Percentiles rank a stretch among this genome's conserved stretches.
phyloP scores from a whole-genome alignment of 2,329 filamentous ascomycete genomes.

The Nectriaceae sp. region DNA sequence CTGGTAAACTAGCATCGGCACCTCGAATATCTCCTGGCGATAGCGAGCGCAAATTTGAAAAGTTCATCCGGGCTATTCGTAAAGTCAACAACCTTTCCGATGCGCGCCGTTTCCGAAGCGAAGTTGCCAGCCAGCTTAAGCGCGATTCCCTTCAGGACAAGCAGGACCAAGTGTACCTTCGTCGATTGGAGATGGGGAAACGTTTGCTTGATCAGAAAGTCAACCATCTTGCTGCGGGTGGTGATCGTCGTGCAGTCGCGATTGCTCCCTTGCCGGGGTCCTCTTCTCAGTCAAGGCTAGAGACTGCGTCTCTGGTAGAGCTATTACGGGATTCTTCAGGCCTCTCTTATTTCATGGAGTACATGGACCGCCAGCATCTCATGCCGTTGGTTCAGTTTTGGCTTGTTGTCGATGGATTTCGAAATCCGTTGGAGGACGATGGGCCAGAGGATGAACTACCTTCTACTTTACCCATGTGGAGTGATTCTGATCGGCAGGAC shows the following conservation, averaged over 20 bases:
- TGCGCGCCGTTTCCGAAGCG: constrained; percentile 86
- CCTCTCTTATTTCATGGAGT: constrained; percentile 99
- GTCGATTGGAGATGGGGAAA: constrained; percentile 89
- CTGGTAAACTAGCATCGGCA: constrained; percentile 66
- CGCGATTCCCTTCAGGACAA: constrained; percentile 76
- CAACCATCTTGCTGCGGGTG: constrained; percentile 72
- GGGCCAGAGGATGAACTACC: constrained; percentile 65
- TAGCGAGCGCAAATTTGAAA: constrained; percentile 89
- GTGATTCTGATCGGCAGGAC: constrained; percentile 81
- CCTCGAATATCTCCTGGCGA: constrained; percentile 81
- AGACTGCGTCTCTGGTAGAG: constrained; percentile 77
- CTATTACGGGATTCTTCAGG: constrained; percentile 88
- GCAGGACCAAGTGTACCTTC: constrained; percentile 83
- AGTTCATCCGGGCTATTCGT: constrained; percentile 86
- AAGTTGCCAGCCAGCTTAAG: constrained; percentile 89
- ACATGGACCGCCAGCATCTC: constrained; percentile 88
- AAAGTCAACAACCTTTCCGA: constrained; percentile 91
- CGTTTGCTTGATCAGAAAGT: constrained; percentile 88
- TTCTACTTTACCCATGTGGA: constrained; percentile 68
- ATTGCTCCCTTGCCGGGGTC: constrained; percentile 27
- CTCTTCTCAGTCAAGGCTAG: constrained; percentile 59
- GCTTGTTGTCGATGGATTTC: constrained; percentile 95
- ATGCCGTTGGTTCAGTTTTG: constrained; percentile 96
- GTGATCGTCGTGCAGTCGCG: constrained; percentile 45
- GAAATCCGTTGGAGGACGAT: constrained; percentile 86